These are phyloP conservation scores for Trichoderma aggressivum DNA, from an alignment of 2,329 filamentous ascomycete species.

Conservation along the genomic window DNA sequence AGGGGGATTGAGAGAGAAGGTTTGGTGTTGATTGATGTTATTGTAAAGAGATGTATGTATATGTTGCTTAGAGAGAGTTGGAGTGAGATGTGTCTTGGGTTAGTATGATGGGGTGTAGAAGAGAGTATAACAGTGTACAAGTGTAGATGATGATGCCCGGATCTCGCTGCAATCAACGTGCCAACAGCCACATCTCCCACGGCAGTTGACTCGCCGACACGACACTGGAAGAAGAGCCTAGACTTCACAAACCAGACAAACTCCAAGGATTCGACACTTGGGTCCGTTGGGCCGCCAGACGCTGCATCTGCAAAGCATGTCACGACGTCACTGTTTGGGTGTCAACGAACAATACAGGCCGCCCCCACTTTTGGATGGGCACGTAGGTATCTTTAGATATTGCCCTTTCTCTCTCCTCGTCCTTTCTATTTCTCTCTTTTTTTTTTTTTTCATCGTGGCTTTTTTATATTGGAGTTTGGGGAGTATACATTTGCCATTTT, in stretches of 20 bases:
- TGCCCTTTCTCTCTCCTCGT: not conserved
- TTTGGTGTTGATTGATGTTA: not conserved
- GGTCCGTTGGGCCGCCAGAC: not conserved
- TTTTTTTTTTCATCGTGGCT: not conserved
- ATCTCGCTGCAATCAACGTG: not conserved
- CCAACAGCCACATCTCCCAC: not conserved
- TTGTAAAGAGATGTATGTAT: not conserved
- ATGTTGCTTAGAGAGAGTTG: not conserved
- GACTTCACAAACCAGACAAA: not conserved
- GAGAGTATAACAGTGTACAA: not conserved
- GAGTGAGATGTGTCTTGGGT: not conserved
- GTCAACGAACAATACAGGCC: not conserved
- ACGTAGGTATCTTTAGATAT: not conserved
- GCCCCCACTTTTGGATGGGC: not conserved
- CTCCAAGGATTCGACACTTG: not conserved
- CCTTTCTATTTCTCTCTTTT: not conserved
- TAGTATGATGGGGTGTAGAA: not conserved
- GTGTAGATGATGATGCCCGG: not conserved
- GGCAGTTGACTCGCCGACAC: not conserved
- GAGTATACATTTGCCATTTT: not conserved
- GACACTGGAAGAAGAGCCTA: not conserved
- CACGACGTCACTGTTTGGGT: not conserved
- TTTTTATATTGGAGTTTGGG: not conserved
- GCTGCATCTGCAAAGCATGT: not conserved
- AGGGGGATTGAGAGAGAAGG: not conserved